Evolutionary conservation across 2,329 filamentous ascomycete species (phyloP), one percentile per base, ranked within the genome.

Genomic region (Thielaviopsis punctulata): DNA sequence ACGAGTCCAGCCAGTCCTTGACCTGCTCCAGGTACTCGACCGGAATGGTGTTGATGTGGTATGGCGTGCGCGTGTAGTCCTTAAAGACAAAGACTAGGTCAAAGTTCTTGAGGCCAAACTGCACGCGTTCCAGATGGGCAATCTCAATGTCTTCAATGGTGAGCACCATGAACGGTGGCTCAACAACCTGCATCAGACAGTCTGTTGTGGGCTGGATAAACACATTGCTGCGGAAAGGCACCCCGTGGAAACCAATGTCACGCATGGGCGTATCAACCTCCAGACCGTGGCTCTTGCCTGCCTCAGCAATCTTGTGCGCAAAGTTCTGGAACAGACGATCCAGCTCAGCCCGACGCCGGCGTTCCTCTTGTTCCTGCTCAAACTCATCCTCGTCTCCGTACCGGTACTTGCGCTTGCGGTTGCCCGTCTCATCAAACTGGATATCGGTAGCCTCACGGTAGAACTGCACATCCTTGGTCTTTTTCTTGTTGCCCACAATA

Each of bases 321-420:
- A 96, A 98, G 57, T 78, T 82, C 68, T 95, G 93, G 76, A 98
- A 98, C 59, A 95, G 80, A 54, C 90, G 84, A 68, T 98, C 92
- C 49, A 98, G 80, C 57, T 90, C 86, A n/a, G 86, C 84, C 59
- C 92, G 78, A 54, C 90, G 82, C 58, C 90, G 79, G 60, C 93
- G 81, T 67, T 98, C 92, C 66, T 98, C 92, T 66, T 98, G 92
- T 65, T 98, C 92, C 43, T 90, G 88, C 66, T 98, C 92, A 57
- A 98, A 98, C 65, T 98, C 92, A 63, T 98, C 92, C 65, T 98
- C 93, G 58, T 98, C 92, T 44, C 92, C 92, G 63, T 94, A 96
- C 48, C 92, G 82, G 68, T 96, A 94, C 69, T 95, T 95, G 59
- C 92, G 85, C 71, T 95, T 95, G 57, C 93, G 79, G 68, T 96